Percentiles rank a stretch among this genome's conserved stretches.
Evolutionary conservation across 176 grass and related monocot species (phyloP).

Genomic region (Hsuehochloa calcarea): DNA sequence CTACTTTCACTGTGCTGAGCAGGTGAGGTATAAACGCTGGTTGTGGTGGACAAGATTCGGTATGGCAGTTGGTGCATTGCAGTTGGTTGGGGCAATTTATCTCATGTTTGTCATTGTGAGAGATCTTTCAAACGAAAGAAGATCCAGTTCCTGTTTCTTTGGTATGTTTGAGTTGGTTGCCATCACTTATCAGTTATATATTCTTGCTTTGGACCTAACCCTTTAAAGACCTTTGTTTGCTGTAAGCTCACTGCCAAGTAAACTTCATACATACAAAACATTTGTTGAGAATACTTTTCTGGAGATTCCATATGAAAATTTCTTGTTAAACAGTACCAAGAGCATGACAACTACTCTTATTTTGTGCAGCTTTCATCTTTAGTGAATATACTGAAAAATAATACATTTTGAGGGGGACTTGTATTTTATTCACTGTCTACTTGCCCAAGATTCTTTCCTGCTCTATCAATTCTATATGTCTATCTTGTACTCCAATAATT

Average conservation of each 20-base stretch:
- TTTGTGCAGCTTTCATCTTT: not conserved
- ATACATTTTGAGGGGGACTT: not conserved
- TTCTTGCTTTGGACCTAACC: not conserved
- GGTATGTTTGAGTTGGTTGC: conserved; percentile 61
- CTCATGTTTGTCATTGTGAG: conserved; percentile 65
- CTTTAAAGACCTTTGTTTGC: not conserved
- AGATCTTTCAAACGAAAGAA: conserved; percentile 54
- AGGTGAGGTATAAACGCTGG: conserved; percentile 94
- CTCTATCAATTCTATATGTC: conserved; percentile 12
- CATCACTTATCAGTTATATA: not conserved
- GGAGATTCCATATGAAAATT: not conserved
- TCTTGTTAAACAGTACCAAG: not conserved
- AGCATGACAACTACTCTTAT: conserved; percentile 1
- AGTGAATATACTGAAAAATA: conserved; percentile 19
- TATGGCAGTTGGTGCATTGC: conserved; percentile 72
- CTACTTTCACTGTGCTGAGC: conserved; percentile 39
- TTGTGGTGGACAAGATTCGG: conserved; percentile 96
- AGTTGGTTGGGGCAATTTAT: conserved; percentile 71
- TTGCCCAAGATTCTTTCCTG: conserved; percentile 4
- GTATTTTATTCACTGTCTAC: not conserved
- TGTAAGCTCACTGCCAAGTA: not conserved
- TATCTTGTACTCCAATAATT: conserved; percentile 40
- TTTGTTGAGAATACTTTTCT: conserved; percentile 7
- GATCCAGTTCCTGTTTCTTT: conserved; percentile 64
- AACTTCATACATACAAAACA: not conserved